A percentile compares a stretch with the other conserved stretches of the same genome.
Conservation (phyloP, 257 asterid genomes). For the Salvia splendens region DNA sequence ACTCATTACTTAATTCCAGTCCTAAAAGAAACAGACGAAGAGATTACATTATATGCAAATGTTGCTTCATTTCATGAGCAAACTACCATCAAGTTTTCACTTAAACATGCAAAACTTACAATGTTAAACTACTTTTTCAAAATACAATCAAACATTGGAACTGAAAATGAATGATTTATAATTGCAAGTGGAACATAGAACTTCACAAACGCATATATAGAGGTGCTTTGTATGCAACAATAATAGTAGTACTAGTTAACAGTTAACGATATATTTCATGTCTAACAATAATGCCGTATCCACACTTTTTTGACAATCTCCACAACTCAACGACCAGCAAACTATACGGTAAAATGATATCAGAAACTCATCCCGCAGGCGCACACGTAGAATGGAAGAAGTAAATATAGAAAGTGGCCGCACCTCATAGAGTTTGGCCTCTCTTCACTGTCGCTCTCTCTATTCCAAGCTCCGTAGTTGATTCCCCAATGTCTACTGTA, state of each 20-base stretch:
- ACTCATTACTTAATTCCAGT: too few species aligned
- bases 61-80: conserved; percentile 1
- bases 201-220: background rate
- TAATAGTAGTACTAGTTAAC: conserved; percentile 4
- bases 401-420: conserved; percentile 22
- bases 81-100: background rate
- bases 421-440: conserved; percentile 16
- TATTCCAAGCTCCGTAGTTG: conserved; percentile 3
- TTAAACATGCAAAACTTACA: background rate
- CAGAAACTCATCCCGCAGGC: conserved; percentile 5
- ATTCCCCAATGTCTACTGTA: conserved; percentile 22
- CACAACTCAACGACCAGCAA: conserved; percentile 13
- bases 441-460: conserved; percentile 26
- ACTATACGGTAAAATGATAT: background rate
- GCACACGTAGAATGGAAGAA: background rate
- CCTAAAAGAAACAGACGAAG: too few species aligned
- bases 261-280: background rate
- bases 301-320: conserved; percentile 24
- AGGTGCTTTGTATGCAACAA: conserved; percentile 1
- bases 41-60: too few species aligned
- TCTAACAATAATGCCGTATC: conserved; percentile 29
- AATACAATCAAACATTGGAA: too few species aligned
- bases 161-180: background rate
- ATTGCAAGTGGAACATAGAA: background rate
- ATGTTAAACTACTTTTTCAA: too few species aligned